A percentile compares a stretch with the other conserved stretches of the same genome.
These are phyloP conservation scores for thale cress (Arabidopsis thaliana) DNA, from an alignment of 345 rosid species.

Conservation along the genomic window TAIR10.1 NC_003075.7:8272501-8273000, in stretches of 20 bases:
- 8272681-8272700: conserved; percentile 67
- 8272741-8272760: neutral
- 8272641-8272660: conserved; percentile 58
- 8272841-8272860: conserved; percentile 84
- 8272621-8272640: conserved; percentile 75
- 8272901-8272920: neutral
- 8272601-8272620: conserved; percentile 70
- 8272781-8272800: conserved; percentile 77
- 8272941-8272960: neutral
- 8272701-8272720: neutral
- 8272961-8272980: conserved; percentile 82
- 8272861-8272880: conserved; percentile 72
- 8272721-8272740: neutral
- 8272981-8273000: conserved; percentile 67
- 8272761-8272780: neutral
- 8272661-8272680: conserved; percentile 73
- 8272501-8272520: neutral
- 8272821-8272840: conserved; percentile 80
- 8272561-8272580: neutral
- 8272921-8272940: neutral
- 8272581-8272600: neutral
- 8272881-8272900: conserved; percentile 47
- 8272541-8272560: neutral
- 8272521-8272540: neutral
- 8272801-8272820: conserved; percentile 66